A percentile compares a stretch with the other conserved stretches of the same genome.
Conservation (phyloP, 768 basidiomycete genomes). For the Naematelia aurantialba region DNA sequence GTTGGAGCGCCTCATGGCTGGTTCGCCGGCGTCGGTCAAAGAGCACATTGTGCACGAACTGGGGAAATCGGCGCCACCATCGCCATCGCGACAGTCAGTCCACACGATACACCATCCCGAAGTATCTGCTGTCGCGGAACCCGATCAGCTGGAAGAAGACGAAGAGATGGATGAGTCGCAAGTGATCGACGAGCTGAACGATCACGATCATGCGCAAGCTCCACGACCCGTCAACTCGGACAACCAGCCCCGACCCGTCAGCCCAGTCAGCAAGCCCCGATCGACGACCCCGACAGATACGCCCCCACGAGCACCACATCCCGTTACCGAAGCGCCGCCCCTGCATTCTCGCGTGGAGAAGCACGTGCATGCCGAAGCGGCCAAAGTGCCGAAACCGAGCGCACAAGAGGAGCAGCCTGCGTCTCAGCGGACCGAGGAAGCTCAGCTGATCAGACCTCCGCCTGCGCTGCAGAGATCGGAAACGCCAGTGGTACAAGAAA, state of each 20-base stretch:
- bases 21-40: neutral
- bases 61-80: neutral
- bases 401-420: neutral
- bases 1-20: constrained; percentile 26
- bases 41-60: neutral
- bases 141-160: constrained; percentile 7
- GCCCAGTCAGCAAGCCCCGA: neutral
- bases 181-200: neutral
- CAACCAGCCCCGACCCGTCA: neutral
- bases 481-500: neutral
- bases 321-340: constrained; percentile 1
- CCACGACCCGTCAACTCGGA: neutral
- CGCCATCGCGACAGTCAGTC: neutral
- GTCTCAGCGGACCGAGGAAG: neutral
- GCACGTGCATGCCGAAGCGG: neutral
- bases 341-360: constrained; percentile 1
- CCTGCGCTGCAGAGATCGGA: neutral
- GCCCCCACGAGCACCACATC: constrained; percentile 9
- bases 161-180: constrained; percentile 12
- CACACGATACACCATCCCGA: neutral
- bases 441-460: neutral
- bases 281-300: constrained; percentile 31
- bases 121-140: neutral
- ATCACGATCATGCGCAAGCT: too few species aligned
- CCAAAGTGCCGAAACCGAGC: neutral